These are phyloP conservation scores for Ilyonectria robusta DNA, from an alignment of 2,329 filamentous ascomycete species.

Conservation along the genomic window DNA sequence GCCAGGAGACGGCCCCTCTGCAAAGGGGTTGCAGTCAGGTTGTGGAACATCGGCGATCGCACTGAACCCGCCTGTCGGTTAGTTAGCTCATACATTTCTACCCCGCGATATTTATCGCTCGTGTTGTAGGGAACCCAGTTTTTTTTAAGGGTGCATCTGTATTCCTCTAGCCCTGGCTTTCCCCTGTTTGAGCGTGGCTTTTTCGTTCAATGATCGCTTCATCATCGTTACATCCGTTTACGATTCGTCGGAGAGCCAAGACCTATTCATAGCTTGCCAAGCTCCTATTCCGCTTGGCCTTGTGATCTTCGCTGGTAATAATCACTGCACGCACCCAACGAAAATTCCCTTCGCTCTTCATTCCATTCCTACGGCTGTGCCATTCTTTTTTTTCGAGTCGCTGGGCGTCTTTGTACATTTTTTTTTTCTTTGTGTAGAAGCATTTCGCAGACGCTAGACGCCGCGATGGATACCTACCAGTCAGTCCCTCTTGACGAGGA, in stretches of 20 bases:
- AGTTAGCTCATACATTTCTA: neutral
- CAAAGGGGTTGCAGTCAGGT: conserved; percentile 6
- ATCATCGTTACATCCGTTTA: conserved; percentile 5
- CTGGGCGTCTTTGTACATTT: neutral
- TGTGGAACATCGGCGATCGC: neutral
- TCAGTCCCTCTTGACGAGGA: conserved; percentile 34
- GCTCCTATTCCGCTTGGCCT: neutral
- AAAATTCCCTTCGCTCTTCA: neutral
- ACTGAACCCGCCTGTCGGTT: conserved; percentile 10
- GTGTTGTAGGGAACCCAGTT: neutral
- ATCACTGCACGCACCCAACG: neutral
- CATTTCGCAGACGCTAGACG: too few relatives aligned
- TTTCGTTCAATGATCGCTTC: conserved; percentile 12
- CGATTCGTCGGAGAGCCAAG: neutral
- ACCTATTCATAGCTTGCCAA: neutral
- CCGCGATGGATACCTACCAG: conserved; percentile 15
- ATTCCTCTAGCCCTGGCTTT: neutral
- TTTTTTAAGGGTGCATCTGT: neutral
- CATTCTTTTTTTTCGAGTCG: neutral
- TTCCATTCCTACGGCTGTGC: neutral
- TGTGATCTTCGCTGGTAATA: neutral
- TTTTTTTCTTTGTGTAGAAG: neutral
- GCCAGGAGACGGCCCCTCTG: neutral
- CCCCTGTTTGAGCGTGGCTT: conserved; percentile 6
- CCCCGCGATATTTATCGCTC: conserved; percentile 4